A percentile compares a stretch with the other conserved stretches of the same genome.
These are phyloP conservation scores for Vitis amurensis DNA, from an alignment of 164 flowering plant species.

Conservation along the genomic window DNA sequence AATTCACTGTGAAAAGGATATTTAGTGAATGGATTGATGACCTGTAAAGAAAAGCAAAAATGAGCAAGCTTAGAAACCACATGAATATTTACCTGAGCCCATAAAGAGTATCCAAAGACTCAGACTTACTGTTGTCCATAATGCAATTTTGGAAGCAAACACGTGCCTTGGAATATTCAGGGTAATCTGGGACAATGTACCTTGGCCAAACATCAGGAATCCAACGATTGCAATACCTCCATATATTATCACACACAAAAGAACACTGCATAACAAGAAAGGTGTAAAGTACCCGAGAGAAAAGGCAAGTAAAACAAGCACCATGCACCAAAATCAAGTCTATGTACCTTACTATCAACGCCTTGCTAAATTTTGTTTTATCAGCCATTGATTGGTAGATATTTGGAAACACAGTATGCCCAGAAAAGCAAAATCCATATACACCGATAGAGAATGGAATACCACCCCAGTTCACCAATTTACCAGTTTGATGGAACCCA, in stretches of 20 bases:
- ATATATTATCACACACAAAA: constrained; percentile 61
- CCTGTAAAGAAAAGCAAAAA: constrained; percentile 41
- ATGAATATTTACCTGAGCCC: too few relatives aligned
- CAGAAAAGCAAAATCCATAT: constrained; percentile 85
- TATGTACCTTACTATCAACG: constrained; percentile 59
- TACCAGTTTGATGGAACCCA: constrained; percentile 68
- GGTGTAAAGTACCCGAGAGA: background rate
- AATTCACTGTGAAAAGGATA: constrained; percentile 58
- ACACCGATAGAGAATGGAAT: constrained; percentile 86
- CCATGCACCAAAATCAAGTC: background rate
- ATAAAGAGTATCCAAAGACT: background rate
- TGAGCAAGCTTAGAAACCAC: constrained; percentile 2
- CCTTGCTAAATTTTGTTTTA: constrained; percentile 61
- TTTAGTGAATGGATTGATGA: constrained; percentile 88
- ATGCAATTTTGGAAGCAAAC: constrained; percentile 64
- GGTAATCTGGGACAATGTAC: constrained; percentile 81
- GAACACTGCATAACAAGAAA: constrained; percentile 55
- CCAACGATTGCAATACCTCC: constrained; percentile 81
- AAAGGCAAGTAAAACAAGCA: background rate
- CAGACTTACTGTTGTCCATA: constrained; percentile 90
- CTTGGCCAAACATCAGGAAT: constrained; percentile 81
- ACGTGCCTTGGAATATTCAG: constrained; percentile 69
- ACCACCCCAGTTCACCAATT: constrained; percentile 62
- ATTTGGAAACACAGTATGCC: constrained; percentile 89
- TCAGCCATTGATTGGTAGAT: constrained; percentile 95